Base-by-base conservation (phyloP, 345 rosid species). In the Stellera chamaejasme region DNA sequence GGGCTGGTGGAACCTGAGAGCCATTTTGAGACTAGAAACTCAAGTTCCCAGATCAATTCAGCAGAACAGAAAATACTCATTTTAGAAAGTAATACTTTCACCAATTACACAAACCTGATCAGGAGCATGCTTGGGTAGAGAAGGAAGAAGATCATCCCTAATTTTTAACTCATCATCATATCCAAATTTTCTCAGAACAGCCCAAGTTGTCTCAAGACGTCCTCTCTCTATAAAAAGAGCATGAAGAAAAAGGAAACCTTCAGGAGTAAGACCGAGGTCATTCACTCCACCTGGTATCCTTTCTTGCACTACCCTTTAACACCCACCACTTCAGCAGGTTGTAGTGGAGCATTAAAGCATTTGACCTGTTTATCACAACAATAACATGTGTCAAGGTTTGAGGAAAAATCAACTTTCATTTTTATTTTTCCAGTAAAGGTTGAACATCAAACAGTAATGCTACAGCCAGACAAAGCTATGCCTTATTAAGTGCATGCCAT, bases 261-360 rank as follows among this genome's bases (percentile, higher is more conserved):
- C 80, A 45, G 81, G 77, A 27, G 93, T 88, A 71, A 88, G 90
- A 65, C 96, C 96, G 46, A 81, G 75, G 57, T 85, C 82, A 50
- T 75, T 79, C 55, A 88, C 93, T 70, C 93, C 96, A 58, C 79
- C 84, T 41, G 70, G 80, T 69, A 74, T 75, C 76, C 86, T 85
- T 63, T 88, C 93, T 76, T 88, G 88, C 45, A 85, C 88, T 66
- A 88, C 83, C 58, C 85, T 80, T 80, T 81, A 59, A 88, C 90
- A 47, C 84, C 86, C 54, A 73, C 79, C 60, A 88, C 77, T 59
- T 88, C 96, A 53, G 75, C 83, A 67, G 88, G 82, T 70, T 82
- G 93, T 50, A 88, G 64, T 47, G 88, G 93, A 45, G 86, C 81
- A 49, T 80, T 79, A 72, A 82, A 88, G 67, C 84, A 88, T 43